Evolutionary conservation across 208 protist genomes (phyloP).

Genomic region (Trichomonas vaginalis): DNA sequence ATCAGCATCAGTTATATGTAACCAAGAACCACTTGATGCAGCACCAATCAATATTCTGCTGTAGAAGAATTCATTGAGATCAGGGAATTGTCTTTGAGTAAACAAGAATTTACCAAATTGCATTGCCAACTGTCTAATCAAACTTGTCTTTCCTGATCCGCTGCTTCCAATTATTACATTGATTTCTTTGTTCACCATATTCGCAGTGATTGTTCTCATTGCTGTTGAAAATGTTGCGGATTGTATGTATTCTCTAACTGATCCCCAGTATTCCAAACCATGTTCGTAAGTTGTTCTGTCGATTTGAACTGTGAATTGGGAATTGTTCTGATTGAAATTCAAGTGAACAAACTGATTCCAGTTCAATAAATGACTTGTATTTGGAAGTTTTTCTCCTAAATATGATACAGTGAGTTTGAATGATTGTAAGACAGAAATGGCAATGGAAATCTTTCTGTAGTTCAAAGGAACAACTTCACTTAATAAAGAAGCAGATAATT

Average conservation of each 20-base stretch:
- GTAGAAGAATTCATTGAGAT: neutral
- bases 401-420: neutral
- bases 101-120: neutral
- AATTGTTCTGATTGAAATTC: neutral
- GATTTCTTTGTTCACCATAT: neutral
- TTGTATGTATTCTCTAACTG: neutral
- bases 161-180: neutral
- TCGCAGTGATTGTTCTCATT: neutral
- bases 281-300: neutral
- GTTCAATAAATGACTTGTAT: neutral
- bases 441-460: neutral
- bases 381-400: neutral
- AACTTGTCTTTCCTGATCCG: neutral
- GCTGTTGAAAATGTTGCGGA: neutral
- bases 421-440: neutral
- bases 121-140: neutral
- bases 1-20: neutral
- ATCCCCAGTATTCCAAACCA: neutral
- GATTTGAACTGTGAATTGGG: neutral
- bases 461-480: neutral
- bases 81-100: neutral
- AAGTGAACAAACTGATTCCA: neutral
- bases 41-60: neutral
- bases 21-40: neutral
- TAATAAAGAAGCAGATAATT: neutral